Evolutionary conservation across 352 stramenopile species (phyloP), one percentile per base, ranked within the genome.

Genomic region (Blastocystis sp.): DNA sequence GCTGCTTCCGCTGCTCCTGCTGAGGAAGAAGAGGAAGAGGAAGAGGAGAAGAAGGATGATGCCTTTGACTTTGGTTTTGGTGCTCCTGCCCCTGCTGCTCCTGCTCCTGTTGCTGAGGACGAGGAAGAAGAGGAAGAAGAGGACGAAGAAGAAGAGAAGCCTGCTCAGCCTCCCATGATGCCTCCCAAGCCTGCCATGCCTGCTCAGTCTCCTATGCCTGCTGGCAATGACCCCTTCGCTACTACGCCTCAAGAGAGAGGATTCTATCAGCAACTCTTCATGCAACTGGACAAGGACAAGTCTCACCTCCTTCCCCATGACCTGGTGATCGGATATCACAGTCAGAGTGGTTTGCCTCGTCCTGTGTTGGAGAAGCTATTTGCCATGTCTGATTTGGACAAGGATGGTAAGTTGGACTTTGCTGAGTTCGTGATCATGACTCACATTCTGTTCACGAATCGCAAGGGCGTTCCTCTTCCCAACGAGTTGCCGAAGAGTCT

Each of bases 201-300:
- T 34, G 28, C 28, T 4, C 24, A 57, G 48, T 57, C 48, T 57
- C 48, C 6, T 17, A 7, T 17, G 19, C 40, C 40, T 54, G 64
- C 24, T 71, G 28, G 11, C 3, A 64, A 69, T 17, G 74, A 84
- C 69, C 74, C 74, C 3, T 84, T 84, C 19, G 52, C 57, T 70
- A 84, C 74, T 57, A 70, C 38, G 2, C 74, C 74, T 68, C 74
- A 84, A 84, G 52, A 84, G 45, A 54, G 74, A 52, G 38, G 38
- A 21, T 84, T 84, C 54, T 84, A 84, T 84, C 74, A 84, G 42
- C 57, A 84, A 52, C 28, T 84, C 9, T 84, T 84, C 60, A 42
- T 84, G n/a, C 74, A 84, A 69, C 61, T 81, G 9, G 70, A 81
- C 61, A 63, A 65, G 34, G 70, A 81, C 34, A 81, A 81, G 59